These are phyloP conservation scores for Plenodomus lindquistii DNA, from an alignment of 2,329 filamentous ascomycete genomes.

Conservation along the genomic window DNA sequence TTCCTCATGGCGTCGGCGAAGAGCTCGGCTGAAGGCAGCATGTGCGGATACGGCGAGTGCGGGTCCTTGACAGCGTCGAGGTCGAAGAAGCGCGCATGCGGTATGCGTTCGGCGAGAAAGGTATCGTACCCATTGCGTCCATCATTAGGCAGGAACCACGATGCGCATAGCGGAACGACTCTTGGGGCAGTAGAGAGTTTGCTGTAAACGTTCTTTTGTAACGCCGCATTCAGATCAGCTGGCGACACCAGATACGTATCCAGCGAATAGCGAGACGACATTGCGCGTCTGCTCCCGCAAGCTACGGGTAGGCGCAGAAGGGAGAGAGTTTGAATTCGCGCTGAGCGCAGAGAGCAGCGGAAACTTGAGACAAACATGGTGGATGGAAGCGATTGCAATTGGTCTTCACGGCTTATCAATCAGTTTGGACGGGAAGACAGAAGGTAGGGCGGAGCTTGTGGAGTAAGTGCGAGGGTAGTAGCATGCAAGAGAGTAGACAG, in stretches of 20 bases:
- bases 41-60: constrained; percentile 89
- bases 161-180: constrained; percentile 85
- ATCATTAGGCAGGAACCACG: constrained; percentile 97
- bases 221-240: constrained; percentile 75
- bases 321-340: constrained; percentile 14
- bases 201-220: constrained; percentile 79
- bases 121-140: constrained; percentile 77
- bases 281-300: constrained; percentile 22
- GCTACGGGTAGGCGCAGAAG: constrained; percentile 13
- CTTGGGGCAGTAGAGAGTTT: constrained; percentile 80
- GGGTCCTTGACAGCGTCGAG: constrained; percentile 89
- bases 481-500: constrained; percentile 1
- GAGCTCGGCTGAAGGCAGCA: constrained; percentile 80
- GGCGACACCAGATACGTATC: constrained; percentile 87
- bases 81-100: constrained; percentile 92
- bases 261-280: constrained; percentile 52
- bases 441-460: constrained; percentile 5
- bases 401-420: constrained; percentile 6
- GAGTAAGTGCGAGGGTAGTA: background rate
- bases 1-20: constrained; percentile 89
- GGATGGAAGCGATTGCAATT: constrained; percentile 26
- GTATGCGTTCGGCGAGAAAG: constrained; percentile 83
- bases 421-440: constrained; percentile 1
- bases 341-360: constrained; percentile 28
- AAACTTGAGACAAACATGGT: constrained; percentile 36